A percentile compares a stretch with the other conserved stretches of the same genome.
Conservation (phyloP, 495 filamentous ascomycete species). For the Aspergillus conjunctus region DNA sequence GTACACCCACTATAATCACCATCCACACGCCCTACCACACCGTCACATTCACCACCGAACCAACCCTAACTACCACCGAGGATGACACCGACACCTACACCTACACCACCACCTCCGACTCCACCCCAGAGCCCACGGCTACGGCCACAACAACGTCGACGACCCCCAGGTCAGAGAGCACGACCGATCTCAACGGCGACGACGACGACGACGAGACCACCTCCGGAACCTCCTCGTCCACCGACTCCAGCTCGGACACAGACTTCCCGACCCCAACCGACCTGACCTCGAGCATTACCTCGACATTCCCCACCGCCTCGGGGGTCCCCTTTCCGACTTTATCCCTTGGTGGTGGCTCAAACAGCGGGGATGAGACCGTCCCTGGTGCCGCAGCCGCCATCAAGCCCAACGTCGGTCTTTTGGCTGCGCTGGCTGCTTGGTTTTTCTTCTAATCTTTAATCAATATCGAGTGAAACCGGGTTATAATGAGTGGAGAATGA, state of each 20-base stretch:
- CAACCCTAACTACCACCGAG: background rate
- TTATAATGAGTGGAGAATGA: background rate
- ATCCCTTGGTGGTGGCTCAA: background rate
- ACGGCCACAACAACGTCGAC: background rate
- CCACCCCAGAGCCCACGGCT: background rate
- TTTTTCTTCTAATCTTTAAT: slow-evolving; percentile 1
- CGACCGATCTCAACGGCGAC: background rate
- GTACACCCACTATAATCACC: slow-evolving; percentile 8
- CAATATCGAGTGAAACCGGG: background rate
- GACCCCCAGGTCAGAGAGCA: background rate
- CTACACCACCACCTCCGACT: background rate
- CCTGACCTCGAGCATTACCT: background rate
- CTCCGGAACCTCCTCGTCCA: background rate
- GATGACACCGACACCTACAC: too few species aligned
- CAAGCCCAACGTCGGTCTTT: background rate
- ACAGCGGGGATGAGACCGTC: background rate
- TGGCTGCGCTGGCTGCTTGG: background rate
- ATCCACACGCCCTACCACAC: slow-evolving; percentile 3
- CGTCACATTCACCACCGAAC: background rate
- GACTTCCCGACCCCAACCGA: background rate
- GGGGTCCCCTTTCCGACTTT: background rate
- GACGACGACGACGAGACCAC: background rate
- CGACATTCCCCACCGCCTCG: background rate
- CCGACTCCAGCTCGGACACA: background rate
- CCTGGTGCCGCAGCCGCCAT: background rate